These are phyloP conservation scores for Aureobasidium sp. DNA, from an alignment of 2,329 filamentous ascomycete genomes.

Conservation along the genomic window DNA sequence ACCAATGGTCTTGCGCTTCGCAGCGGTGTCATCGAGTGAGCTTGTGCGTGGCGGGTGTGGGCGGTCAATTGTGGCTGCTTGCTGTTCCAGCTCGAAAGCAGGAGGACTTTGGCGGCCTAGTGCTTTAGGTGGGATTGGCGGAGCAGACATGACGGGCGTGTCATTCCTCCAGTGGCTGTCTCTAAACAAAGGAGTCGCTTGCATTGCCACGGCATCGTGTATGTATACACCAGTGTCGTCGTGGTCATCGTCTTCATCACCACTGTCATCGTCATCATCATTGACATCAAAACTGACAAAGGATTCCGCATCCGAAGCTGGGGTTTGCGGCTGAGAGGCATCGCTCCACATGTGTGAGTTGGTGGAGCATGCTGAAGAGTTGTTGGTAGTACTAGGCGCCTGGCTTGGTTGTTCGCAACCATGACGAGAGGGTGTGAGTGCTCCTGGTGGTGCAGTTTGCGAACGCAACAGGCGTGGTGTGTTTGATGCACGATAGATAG, in stretches of 20 bases:
- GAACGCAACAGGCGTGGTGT: conserved; percentile 20
- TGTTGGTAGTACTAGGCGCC: conserved; percentile 7
- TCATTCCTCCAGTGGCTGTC: conserved; percentile 3
- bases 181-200: not conserved
- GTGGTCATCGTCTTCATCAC: not conserved
- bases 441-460: conserved; percentile 20
- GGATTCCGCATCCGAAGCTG: conserved; percentile 14
- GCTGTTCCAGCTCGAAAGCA: not conserved
- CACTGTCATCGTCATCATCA: not conserved
- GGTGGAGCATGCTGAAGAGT: conserved; percentile 12
- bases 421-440: conserved; percentile 15
- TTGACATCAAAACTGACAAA: conserved; percentile 14
- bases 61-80: not conserved
- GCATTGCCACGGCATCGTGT: not conserved
- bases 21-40: not conserved
- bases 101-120: conserved; percentile 7
- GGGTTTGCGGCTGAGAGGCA: conserved; percentile 22
- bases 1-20: not conserved
- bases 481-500: conserved; percentile 13
- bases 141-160: not conserved
- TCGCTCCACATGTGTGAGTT: conserved; percentile 22
- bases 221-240: not conserved
- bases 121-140: conserved; percentile 5
- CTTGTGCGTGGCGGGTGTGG: conserved; percentile 6
- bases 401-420: conserved; percentile 14